Conservation (phyloP, 2,329 filamentous ascomycete species). For the Nemania sp. region DNA sequence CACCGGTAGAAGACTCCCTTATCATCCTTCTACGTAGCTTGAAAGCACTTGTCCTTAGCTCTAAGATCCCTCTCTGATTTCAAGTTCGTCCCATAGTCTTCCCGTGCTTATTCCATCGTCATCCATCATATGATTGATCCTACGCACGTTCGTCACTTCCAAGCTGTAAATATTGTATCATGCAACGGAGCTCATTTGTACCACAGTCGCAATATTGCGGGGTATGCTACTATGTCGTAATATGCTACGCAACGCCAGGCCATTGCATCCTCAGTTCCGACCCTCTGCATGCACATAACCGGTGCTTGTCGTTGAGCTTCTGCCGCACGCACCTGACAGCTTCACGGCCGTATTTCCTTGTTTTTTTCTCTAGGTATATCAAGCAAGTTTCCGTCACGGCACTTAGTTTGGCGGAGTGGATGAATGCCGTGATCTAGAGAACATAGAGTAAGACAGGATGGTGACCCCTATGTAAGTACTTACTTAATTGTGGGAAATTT, state of each 20-base stretch:
- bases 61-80: neutral
- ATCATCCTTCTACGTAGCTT: neutral
- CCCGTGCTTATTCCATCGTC: neutral
- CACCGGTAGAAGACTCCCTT: too few species aligned
- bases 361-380: neutral
- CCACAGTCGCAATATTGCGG: neutral
- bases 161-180: constrained; percentile 13
- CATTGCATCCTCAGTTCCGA: neutral
- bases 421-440: constrained; percentile 1
- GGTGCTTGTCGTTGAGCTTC: neutral
- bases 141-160: neutral
- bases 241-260: neutral
- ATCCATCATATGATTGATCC: constrained; percentile 18
- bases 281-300: constrained; percentile 11
- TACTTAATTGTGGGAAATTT: neutral
- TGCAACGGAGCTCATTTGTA: constrained; percentile 10
- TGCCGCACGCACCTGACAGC: neutral
- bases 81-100: neutral
- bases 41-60: neutral
- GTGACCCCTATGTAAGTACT: too few species aligned
- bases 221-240: neutral
- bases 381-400: too few species aligned
- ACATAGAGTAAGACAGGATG: neutral
- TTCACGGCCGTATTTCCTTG: too few species aligned
- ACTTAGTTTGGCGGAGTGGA: neutral